These are phyloP conservation scores for Citrus cavaleriei DNA, from an alignment of 345 rosid species.

Conservation along the genomic window DNA sequence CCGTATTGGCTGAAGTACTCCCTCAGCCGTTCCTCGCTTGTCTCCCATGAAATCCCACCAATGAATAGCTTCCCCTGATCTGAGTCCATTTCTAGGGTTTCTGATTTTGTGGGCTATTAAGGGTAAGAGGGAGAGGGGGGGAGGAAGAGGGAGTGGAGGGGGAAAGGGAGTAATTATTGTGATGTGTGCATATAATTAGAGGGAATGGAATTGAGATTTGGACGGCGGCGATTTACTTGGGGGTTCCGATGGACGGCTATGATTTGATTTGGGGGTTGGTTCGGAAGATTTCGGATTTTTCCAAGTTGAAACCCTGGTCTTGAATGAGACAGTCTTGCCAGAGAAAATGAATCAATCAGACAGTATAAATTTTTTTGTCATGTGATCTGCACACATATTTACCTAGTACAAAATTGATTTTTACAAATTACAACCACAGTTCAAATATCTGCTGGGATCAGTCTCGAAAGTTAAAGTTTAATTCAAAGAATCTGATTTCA, in stretches of 20 bases:
- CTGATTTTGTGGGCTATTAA: conserved; percentile 2
- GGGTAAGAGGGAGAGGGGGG: neutral
- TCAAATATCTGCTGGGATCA: too few relatives aligned
- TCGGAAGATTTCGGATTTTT: neutral
- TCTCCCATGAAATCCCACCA: conserved; percentile 97
- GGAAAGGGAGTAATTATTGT: neutral
- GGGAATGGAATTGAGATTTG: conserved; percentile 1
- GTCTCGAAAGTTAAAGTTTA: too few relatives aligned
- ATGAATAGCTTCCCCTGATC: conserved; percentile 91
- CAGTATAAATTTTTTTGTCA: conserved; percentile 5
- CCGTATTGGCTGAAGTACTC: conserved; percentile 73
- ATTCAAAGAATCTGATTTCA: too few relatives aligned
- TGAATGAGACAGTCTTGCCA: neutral
- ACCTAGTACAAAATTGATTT: too few relatives aligned
- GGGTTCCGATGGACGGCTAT: conserved; percentile 12
- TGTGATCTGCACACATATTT: neutral
- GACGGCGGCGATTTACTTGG: conserved; percentile 21
- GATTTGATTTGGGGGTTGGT: neutral
- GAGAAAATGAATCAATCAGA: neutral
- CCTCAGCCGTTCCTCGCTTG: conserved; percentile 59
- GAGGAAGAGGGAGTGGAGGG: neutral
- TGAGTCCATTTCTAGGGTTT: conserved; percentile 51
- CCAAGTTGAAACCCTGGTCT: neutral
- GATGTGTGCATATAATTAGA: neutral
- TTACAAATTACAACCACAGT: too few relatives aligned